Base-by-base conservation (phyloP, 1,139 yeast genomes). In the Pichia sp. region DNA sequence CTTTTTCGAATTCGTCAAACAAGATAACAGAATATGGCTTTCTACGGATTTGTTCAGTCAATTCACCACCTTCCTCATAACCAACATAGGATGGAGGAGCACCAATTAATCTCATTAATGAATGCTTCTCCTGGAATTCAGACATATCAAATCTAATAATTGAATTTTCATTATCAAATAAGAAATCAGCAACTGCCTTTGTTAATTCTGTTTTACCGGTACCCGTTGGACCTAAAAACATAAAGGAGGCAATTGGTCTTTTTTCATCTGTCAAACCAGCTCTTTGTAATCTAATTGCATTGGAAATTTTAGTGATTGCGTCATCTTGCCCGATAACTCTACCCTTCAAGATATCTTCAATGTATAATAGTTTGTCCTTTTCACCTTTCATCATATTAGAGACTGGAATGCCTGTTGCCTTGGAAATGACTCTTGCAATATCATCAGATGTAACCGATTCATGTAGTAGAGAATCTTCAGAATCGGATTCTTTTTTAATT, bases 31-130 rank as follows among this genome's bases (percentile, higher is more conserved):
- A 77, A 58, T 92, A 92, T 18, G 98, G 98, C 61, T 88, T 90
- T 59, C 97, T 78, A 64, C 96, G 78, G 15, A 92, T 94, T 3
- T 96, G 96, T 66, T 92, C 97, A 0, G 98, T 92, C 55, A 92
- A 73, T 65, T 92, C 97, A 46, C 98, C 98, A 61, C 89, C 85
- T 57, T 85, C 94, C 60, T 92, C 98, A 67, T 89, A 90, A 43
- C 97, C 95, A 32, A 92, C 97, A 64, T 92, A 92, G 11, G 97
- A 97, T 16, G 98, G 98, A 8, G 98, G 98, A 0, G 97, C 92
- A 42, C 98, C 98, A 58, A 92, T 88, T 52, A 92, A 75, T 56
- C 97, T 77, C 38, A 96, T 85, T 13, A 90, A 81, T 0, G 95
- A 76, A 66, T 89, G 97, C 64, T 86, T 85, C 63, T 92, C 98